Evolutionary conservation across 2,329 filamentous ascomycete genomes (phyloP), one percentile per base, ranked within the genome.

Genomic region (Beauveria sp.): DNA sequence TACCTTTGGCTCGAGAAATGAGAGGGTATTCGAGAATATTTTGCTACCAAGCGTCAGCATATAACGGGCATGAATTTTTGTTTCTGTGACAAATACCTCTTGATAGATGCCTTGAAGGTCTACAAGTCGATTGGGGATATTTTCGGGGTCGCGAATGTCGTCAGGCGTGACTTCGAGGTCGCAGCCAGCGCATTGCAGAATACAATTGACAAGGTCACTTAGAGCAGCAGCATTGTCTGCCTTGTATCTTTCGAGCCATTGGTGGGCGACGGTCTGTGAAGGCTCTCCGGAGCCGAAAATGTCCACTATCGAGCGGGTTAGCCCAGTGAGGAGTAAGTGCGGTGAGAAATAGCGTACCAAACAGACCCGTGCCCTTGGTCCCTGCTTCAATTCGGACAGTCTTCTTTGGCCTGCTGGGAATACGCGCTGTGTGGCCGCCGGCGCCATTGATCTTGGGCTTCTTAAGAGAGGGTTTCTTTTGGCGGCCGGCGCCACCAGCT

Each of bases 71-170:
- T 40, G 28, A 34, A 20, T 6, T 46, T 30, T 16, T 47, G 16
- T 26, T 48, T 5, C 2, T 6, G 28, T 7, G 12, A 12, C 22
- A 73, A 82, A 69, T 73, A 91, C 89, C 71, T 89, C 85, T 73
- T 94, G 88, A 70, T 92, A 96, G 64, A 92, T 86, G 64, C 90
- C 87, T 73, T 97, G 91, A n/a, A 99, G 80, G 68, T 97, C 92
- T 24, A 83, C 80, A 51, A 99, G 78, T 69, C 86, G 87, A 69
- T 86, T 87, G 20, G 90, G 85, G 53, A 88, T 90, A 69, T 94
- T 92, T 71, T 99, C 94, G 8, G 91, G 86, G 71, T 99, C 93
- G 66, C 88, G 86, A 65, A 97, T 90, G 71, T 97, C 92, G 70
- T 94, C 87, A 44, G 84, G 83, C 10, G 87, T 89, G 59, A 99